Base-by-base conservation (phyloP, 2,329 filamentous ascomycete genomes). In the Exophiala dermatitidis region DNA sequence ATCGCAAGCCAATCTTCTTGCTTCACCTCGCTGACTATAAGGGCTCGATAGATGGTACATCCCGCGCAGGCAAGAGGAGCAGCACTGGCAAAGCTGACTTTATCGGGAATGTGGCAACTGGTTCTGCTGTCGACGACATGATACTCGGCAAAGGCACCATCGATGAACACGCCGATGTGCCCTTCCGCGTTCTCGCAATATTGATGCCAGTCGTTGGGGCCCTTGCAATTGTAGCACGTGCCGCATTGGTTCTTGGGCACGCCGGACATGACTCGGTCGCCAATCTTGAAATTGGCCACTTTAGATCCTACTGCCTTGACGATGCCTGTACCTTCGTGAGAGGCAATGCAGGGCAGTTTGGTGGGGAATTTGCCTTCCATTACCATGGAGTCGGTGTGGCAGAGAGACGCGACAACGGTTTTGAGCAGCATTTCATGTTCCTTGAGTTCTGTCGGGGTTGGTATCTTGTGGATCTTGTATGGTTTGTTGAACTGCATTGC, bases 321-420 rank as follows among this genome's bases (percentile, higher is more conserved):
- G 12, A 78, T 79, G 12, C 79, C 79, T 10, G 77, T 68, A 12
- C 78, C 78, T 65, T 83, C 79, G 63, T 82, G 79, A 0, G 77
- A 82, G 4, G 71, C 77, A 5, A 73, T 81, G 52, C 72, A 70
- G 0, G 80, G 80, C 1, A 83, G 69, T 2, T 65, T 51, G 0
- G 72, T 71, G 4, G 64, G 66, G 64, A 83, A 76, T 43, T 72
- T 65, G 45, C 80, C 80, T 1, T 69, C 62, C 4, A 63, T 60
- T 3, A 82, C 78, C 76, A 83, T 80, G 56, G 67, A 66, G 67
- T 84, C 81, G 0, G 81, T 83, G 68, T 84, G 81, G 68, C 81
- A 84, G 62, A 82, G 74, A 1, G 78, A 81, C 6, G 78, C 80
- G 10, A 79, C 78, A 50, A 77, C 79, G 48, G 81, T 70, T 64